These are phyloP conservation scores for Ascomycota sp. DNA, from an alignment of 2,329 filamentous ascomycete species.

Conservation along the genomic window DNA sequence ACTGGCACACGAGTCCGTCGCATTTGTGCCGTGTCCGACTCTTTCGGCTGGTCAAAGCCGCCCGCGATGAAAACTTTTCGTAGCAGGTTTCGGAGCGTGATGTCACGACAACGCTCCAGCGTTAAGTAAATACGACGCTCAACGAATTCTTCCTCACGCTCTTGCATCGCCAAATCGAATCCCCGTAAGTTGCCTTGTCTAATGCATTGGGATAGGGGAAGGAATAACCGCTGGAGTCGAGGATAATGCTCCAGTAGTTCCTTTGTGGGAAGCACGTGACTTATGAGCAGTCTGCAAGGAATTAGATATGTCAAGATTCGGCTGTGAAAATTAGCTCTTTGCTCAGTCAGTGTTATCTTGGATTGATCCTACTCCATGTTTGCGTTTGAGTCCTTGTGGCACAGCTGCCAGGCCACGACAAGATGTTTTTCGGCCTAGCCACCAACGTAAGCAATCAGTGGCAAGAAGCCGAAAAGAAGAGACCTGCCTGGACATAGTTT, in stretches of 20 bases:
- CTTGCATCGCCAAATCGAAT: slow-evolving; percentile 64
- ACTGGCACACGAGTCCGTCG: slow-evolving; percentile 63
- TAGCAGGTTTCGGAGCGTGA: slow-evolving; percentile 76
- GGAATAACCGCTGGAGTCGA: slow-evolving; percentile 55
- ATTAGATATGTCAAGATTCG: slow-evolving; percentile 89
- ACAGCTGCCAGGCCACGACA: slow-evolving; percentile 62
- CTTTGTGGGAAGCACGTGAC: slow-evolving; percentile 59
- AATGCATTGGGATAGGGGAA: slow-evolving; percentile 60
- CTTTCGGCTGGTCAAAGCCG: slow-evolving; percentile 61
- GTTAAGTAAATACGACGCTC: slow-evolving; percentile 87
- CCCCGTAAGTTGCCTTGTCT: slow-evolving; percentile 61
- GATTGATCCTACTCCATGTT: slow-evolving; percentile 56
- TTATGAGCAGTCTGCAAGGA: slow-evolving; percentile 77
- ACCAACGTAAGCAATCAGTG: neutral
- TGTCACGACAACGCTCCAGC: slow-evolving; percentile 76
- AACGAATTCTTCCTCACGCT: slow-evolving; percentile 81
- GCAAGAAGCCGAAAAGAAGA: slow-evolving; percentile 3
- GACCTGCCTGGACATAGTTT: slow-evolving; percentile 54
- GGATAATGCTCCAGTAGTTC: slow-evolving; percentile 56
- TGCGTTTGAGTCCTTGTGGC: slow-evolving; percentile 47
- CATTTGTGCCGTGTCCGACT: slow-evolving; percentile 39
- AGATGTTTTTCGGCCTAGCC: slow-evolving; percentile 58
- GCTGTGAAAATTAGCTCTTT: slow-evolving; percentile 20
- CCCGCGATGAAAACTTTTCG: slow-evolving; percentile 77
- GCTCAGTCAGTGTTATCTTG: neutral